These are phyloP conservation scores for Canavalia gladiata DNA, from an alignment of 306 rosid species.

Conservation along the genomic window DNA sequence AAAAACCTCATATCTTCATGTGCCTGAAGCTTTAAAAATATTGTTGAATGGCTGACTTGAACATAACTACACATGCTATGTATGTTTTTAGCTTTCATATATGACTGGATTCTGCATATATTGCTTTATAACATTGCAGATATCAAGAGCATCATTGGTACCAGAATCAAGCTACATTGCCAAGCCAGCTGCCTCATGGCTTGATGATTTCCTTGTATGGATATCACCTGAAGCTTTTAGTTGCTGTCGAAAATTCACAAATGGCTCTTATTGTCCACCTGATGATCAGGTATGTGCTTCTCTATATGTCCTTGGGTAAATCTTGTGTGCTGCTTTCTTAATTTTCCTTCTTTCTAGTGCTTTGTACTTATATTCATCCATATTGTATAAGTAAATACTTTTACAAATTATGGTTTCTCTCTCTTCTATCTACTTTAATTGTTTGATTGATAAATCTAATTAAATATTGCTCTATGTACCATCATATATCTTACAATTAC, in stretches of 20 bases:
- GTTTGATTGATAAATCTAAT: conserved; percentile 33
- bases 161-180: conserved; percentile 91
- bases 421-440: conserved; percentile 29
- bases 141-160: conserved; percentile 83
- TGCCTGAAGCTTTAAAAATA: not conserved
- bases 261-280: conserved; percentile 94
- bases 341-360: conserved; percentile 36
- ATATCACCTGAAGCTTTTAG: conserved; percentile 98
- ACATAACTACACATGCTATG: not conserved
- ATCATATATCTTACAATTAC: conserved; percentile 42
- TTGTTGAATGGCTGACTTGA: conserved; percentile 37
- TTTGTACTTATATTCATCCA: conserved; percentile 40
- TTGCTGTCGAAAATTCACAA: conserved; percentile 90
- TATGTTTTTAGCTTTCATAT: conserved; percentile 4
- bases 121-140: conserved; percentile 61
- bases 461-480: conserved; percentile 43
- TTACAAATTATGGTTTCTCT: conserved; percentile 31
- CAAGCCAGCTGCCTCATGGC: conserved; percentile 99
- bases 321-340: not conserved
- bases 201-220: conserved; percentile 99
- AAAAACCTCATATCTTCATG: conserved; percentile 21
- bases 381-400: not conserved
- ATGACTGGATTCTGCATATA: conserved; percentile 43
- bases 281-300: conserved; percentile 88
- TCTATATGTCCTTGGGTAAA: conserved; percentile 22